Conservation (phyloP, 495 filamentous ascomycete genomes). For the Hypoxylon rickii region DNA sequence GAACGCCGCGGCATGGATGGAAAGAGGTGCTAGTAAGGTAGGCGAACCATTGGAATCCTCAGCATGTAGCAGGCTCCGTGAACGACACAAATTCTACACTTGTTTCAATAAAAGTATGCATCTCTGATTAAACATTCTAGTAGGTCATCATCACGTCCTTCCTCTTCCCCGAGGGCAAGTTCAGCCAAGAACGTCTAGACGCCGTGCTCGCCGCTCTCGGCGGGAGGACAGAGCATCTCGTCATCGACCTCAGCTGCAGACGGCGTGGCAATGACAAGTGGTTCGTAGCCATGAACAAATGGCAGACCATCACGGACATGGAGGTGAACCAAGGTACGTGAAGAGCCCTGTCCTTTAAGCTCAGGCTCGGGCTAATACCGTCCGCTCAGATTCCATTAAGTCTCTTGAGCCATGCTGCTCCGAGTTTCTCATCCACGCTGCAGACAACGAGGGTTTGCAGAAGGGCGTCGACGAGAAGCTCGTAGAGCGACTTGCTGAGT, state of each 20-base stretch:
- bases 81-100: neutral
- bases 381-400: slow-evolving; percentile 69
- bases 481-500: slow-evolving; percentile 74
- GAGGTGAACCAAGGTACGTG: slow-evolving; percentile 79
- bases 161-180: slow-evolving; percentile 82
- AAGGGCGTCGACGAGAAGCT: slow-evolving; percentile 85
- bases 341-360: neutral
- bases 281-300: slow-evolving; percentile 97
- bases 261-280: slow-evolving; percentile 69
- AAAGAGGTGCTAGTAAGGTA: slow-evolving; percentile 88
- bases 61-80: no score
- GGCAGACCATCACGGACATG: slow-evolving; percentile 96
- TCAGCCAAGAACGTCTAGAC: slow-evolving; percentile 73
- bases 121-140: slow-evolving; percentile 17
- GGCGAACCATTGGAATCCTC: no score
- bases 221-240: slow-evolving; percentile 77
- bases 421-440: slow-evolving; percentile 97
- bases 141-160: slow-evolving; percentile 85
- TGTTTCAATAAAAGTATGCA: neutral
- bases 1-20: slow-evolving; percentile 87
- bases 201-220: slow-evolving; percentile 71
- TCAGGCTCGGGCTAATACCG: slow-evolving; percentile 3
- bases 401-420: slow-evolving; percentile 85
- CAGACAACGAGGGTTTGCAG: slow-evolving; percentile 95
- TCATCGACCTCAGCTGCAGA: slow-evolving; percentile 93